Evolutionary conservation across 2,329 filamentous ascomycete genomes (phyloP).

Genomic region (Beauveria sp.): DNA sequence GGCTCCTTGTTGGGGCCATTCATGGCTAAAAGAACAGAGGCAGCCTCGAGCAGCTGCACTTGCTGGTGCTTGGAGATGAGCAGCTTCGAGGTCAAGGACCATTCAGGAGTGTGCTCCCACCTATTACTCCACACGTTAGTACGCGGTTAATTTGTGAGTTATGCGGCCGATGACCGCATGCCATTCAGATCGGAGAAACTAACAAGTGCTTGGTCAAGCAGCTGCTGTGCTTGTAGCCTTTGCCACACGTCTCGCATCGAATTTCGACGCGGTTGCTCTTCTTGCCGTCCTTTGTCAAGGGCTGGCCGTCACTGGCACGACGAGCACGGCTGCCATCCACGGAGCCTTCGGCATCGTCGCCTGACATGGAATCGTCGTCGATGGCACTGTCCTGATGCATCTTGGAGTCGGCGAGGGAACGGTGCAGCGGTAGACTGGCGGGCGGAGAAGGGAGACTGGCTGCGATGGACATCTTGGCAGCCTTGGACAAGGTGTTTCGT

Average conservation of each 20-base stretch:
- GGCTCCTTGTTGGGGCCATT: slow-evolving; percentile 46
- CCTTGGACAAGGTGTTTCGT: slow-evolving; percentile 63
- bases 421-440: slow-evolving; percentile 57
- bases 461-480: slow-evolving; percentile 43
- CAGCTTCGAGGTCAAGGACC: slow-evolving; percentile 93
- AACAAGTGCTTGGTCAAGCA: slow-evolving; percentile 99
- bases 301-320: slow-evolving; percentile 79
- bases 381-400: slow-evolving; percentile 55
- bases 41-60: slow-evolving; percentile 92
- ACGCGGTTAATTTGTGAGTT: too few relatives aligned
- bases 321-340: slow-evolving; percentile 43
- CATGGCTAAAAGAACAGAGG: slow-evolving; percentile 93
- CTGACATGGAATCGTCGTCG: slow-evolving; percentile 57
- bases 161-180: slow-evolving; percentile 5
- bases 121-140: slow-evolving; percentile 40
- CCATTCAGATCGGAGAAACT: slow-evolving; percentile 57
- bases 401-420: slow-evolving; percentile 41
- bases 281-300: slow-evolving; percentile 74
- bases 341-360: slow-evolving; percentile 43
- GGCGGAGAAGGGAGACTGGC: slow-evolving; percentile 56
- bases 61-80: slow-evolving; percentile 99
- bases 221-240: slow-evolving; percentile 99
- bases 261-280: slow-evolving; percentile 78
- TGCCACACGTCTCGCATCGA: slow-evolving; percentile 95
- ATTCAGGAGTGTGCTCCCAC: slow-evolving; percentile 99